phyloP scores from a whole-genome alignment of 1,284 basidiomycete genomes.

The Apiotrichum montevideense region DNA sequence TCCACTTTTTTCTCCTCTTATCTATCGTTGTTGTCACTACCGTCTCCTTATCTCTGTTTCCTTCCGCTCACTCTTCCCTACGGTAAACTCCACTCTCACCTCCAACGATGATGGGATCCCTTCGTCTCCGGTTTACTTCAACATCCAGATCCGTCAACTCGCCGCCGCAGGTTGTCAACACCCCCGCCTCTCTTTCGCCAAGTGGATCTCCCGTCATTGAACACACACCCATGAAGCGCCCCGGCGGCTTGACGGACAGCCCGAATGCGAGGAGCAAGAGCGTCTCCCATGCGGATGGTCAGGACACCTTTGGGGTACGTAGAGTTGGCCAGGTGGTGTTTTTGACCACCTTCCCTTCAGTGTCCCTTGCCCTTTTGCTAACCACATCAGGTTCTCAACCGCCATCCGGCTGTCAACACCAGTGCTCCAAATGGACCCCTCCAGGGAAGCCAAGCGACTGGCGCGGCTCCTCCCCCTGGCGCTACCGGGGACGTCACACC shows the following conservation, averaged over 20 bases:
- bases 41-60: neutral
- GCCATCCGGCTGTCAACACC: constrained; percentile 38
- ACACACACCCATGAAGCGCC: constrained; percentile 19
- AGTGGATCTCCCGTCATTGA: constrained; percentile 14
- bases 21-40: neutral
- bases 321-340: neutral
- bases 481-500: neutral
- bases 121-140: neutral
- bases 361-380: neutral
- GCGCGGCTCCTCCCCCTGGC: neutral
- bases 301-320: constrained; percentile 69
- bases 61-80: neutral
- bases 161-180: constrained; percentile 4
- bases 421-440: neutral
- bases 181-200: constrained; percentile 10
- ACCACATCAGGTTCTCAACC: constrained; percentile 49
- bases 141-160: neutral
- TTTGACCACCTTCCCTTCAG: no score
- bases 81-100: neutral
- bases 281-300: constrained; percentile 62
- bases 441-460: no score
- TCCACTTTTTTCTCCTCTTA: neutral
- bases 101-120: neutral
- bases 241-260: constrained; percentile 36
- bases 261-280: constrained; percentile 68